Conservation (phyloP, 2,329 filamentous ascomycete species). For the Sporothrix variecibatus region DNA sequence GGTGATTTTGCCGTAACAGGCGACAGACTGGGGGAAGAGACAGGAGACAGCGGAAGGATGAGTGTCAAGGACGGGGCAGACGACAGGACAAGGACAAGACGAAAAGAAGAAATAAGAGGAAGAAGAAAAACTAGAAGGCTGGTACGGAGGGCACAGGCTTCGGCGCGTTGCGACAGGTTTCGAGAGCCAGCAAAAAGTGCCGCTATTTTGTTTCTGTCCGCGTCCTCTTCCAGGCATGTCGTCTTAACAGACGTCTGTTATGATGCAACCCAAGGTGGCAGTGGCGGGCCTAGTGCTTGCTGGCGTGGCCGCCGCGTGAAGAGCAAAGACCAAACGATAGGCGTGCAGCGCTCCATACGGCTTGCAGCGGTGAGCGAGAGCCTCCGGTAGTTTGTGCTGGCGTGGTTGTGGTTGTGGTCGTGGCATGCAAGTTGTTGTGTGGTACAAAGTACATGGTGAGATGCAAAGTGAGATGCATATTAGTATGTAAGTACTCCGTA, state of each 20-base stretch:
- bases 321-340: conserved; percentile 19
- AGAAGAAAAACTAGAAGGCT: neutral
- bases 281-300: conserved; percentile 2
- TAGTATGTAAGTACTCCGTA: neutral
- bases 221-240: neutral
- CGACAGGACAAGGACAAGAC: neutral
- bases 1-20: neutral
- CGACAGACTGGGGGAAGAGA: neutral
- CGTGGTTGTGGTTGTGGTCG: neutral
- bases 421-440: conserved; percentile 4
- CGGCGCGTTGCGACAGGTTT: conserved; percentile 14
- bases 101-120: neutral
- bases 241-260: conserved; percentile 22
- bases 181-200: conserved; percentile 26
- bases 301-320: neutral
- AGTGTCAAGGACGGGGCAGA: neutral
- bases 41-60: neutral
- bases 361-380: conserved; percentile 6
- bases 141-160: neutral
- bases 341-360: conserved; percentile 10
- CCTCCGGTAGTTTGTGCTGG: conserved; percentile 15
- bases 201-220: conserved; percentile 14
- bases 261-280: conserved; percentile 28
- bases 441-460: conserved; percentile 5
- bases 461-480: neutral